A percentile compares a stretch with the other conserved stretches of the same genome.
Evolutionary conservation across 495 filamentous ascomycete species (phyloP).

Genomic region (Aspergillus cavernicola): DNA sequence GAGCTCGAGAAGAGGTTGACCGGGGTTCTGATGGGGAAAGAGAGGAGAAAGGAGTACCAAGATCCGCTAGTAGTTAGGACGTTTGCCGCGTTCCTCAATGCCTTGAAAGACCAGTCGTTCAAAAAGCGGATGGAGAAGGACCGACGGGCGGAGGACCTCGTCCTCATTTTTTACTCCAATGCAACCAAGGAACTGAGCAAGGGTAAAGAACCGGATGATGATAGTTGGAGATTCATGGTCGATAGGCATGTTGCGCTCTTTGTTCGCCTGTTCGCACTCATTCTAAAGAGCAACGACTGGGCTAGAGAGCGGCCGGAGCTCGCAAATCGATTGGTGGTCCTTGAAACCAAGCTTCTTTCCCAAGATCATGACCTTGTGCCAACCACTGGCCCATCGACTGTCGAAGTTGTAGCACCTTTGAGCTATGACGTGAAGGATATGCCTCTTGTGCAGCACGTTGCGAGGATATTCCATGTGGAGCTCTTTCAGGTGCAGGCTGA

Average conservation of each 20-base stretch:
- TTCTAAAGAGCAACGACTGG: constrained; percentile 77
- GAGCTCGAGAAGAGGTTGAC: constrained; percentile 67
- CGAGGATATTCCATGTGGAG: constrained; percentile 75
- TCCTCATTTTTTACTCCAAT: constrained; percentile 85
- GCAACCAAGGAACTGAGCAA: constrained; percentile 84
- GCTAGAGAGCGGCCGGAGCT: constrained; percentile 79
- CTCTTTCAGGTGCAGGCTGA: constrained; percentile 76
- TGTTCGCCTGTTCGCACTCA: constrained; percentile 76
- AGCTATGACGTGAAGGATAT: constrained; percentile 96
- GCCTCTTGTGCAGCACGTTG: constrained; percentile 83
- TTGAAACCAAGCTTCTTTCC: constrained; percentile 92
- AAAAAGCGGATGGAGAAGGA: constrained; percentile 86
- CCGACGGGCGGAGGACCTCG: constrained; percentile 82
- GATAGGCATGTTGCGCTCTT: constrained; percentile 96
- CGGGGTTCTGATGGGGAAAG: constrained; percentile 62
- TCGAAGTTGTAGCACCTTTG: constrained; percentile 75
- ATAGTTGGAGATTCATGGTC: constrained; percentile 87
- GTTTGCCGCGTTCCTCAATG: constrained; percentile 77
- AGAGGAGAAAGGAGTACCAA: constrained; percentile 72
- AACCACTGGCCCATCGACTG: constrained; percentile 52
- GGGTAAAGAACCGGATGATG: constrained; percentile 76
- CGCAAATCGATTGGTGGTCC: constrained; percentile 65
- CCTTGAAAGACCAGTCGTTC: constrained; percentile 67
- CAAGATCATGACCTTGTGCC: constrained; percentile 83
- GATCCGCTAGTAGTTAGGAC: constrained; percentile 73